Evolutionary conservation across 306 rosid genomes (phyloP), one percentile per base, ranked within the genome.

Genomic region (Acmispon strigosus): DNA sequence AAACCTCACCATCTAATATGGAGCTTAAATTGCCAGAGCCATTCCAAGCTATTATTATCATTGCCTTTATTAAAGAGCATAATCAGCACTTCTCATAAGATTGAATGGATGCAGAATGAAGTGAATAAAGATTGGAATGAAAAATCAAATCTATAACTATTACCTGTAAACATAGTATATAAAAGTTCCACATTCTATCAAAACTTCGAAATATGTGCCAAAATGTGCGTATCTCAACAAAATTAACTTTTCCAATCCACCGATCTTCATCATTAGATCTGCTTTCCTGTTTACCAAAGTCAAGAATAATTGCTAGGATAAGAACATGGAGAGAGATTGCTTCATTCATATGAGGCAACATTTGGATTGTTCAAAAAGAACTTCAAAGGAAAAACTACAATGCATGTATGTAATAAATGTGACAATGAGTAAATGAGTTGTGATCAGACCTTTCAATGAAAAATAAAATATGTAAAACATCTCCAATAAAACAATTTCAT

Each of bases 121-220:
- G 47, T 17, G 42, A 60, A 53, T 52, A 73, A 54, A 66, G 59
- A 44, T 18, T 18, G 5, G 12, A 48, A 55, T 64, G 1, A 42
- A 72, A 62, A 39, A 27, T 34, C 24, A 49, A 58, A 71, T 49
- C 13, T 53, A 57, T 58, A 77, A 71, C 63, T 27, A 53, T 66
- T 79, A 94, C 98, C 96, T 94, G 98, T 75, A 94, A 87, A 82
- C 83, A 76, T 75, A 94, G 74, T 57, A 94, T 90, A 78, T 78
- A 94, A 74, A 94, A 90, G 90, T 87, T 89, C 97, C 98, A 94
- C 97, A 94, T 88, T 76, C 97, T 87, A 73, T 94, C 96, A 73
- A 94, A 94, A 76, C 97, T 94, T 84, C 98, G 86, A 84, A 94
- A 89, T 56, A 94, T 57, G 76, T 94, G 98, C 90, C 94, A 85